Conservation (phyloP, 2,329 filamentous ascomycete species). For the Hypoxylon sp. region DNA sequence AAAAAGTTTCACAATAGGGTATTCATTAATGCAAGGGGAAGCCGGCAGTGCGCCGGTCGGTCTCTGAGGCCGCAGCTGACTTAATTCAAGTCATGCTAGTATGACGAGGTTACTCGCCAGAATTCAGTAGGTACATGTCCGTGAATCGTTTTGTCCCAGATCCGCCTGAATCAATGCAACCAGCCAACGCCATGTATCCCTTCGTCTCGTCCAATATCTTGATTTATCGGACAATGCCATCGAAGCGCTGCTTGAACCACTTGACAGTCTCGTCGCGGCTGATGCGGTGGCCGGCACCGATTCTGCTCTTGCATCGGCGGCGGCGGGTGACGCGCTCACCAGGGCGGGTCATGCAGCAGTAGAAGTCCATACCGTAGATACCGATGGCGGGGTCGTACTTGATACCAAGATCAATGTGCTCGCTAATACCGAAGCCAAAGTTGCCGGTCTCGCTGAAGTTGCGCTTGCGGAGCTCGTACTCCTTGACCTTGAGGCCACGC, state of each 20-base stretch:
- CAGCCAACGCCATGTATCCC: slow-evolving; percentile 55
- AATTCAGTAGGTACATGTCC: slow-evolving; percentile 58
- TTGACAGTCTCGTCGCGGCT: slow-evolving; percentile 94
- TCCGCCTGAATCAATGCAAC: slow-evolving; percentile 56
- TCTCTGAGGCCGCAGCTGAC: slow-evolving; percentile 79
- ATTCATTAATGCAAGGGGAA: slow-evolving; percentile 53
- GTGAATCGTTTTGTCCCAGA: slow-evolving; percentile 58
- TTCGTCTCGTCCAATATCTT: slow-evolving; percentile 38
- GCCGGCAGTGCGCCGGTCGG: slow-evolving; percentile 78
- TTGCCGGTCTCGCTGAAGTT: slow-evolving; percentile 99
- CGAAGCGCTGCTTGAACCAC: slow-evolving; percentile 94
- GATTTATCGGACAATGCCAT: slow-evolving; percentile 97
- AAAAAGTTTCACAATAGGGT: slow-evolving; percentile 43
- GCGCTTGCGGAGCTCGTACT: slow-evolving; percentile 99
- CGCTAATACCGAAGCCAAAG: slow-evolving; percentile 99
- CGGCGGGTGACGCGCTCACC: slow-evolving; percentile 98
- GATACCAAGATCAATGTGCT: slow-evolving; percentile 99
- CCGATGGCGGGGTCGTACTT: slow-evolving; percentile 99
- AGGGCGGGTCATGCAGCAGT: slow-evolving; percentile 99
- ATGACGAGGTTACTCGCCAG: slow-evolving; percentile 61
- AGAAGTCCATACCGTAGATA: slow-evolving; percentile 99
- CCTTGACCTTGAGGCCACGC: slow-evolving; percentile 99
- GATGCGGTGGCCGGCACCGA: slow-evolving; percentile 93
- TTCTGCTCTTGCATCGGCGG: slow-evolving; percentile 86
- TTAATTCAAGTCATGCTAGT: slow-evolving; percentile 69